Base-by-base conservation (phyloP, 192 early-diverging fungal species). In the Paraglomus occultum region DNA sequence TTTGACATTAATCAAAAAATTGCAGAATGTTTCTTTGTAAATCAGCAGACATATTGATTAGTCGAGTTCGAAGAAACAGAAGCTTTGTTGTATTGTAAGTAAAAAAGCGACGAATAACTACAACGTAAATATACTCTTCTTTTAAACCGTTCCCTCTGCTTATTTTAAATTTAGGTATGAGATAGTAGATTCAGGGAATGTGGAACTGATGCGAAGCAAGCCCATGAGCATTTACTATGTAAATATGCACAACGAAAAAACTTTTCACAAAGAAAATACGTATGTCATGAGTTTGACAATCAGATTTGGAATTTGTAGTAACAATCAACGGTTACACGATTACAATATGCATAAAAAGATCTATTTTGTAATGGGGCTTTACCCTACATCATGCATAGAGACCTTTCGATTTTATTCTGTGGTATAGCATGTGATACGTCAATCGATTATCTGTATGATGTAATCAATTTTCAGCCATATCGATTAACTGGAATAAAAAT, bases 1-100 rank as follows among this genome's bases (percentile, higher is more conserved):
- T 17, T 55, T 22, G 53, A 22, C 53, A 55, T 55, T 55, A 18
- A 55, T 55, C 53, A 55, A 55, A 55, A 55, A 55, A 55, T 55
- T 55, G 53, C 23, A 22, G 53, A 55, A n/a, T 55, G 15, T 55
- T 55, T 14, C n/a, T 55, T 55, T 55, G 53, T 55, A 55, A 55
- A 55, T 55, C 53, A 55, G n/a, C n/a, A n/a, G n/a, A n/a, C n/a
- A n/a, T n/a, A n/a, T n/a, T n/a, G n/a, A n/a, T n/a, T n/a, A n/a
- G 53, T 55, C 53, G 53, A 55, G 53, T 55, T 55, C 53, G 53
- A 55, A 55, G 53, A 55, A 55, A 55, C 18, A 55, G 18, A 55
- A 55, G 53, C 53, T 55, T 55, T 55, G 53, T 55, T 55, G 23
- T 55, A 55, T 55, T 20, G 18, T n/a, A n/a, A n/a, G n/a, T n/a